Evolutionary conservation across 768 basidiomycete genomes (phyloP), one percentile per base, ranked within the genome.

Genomic region (Psilocybe sp.): DNA sequence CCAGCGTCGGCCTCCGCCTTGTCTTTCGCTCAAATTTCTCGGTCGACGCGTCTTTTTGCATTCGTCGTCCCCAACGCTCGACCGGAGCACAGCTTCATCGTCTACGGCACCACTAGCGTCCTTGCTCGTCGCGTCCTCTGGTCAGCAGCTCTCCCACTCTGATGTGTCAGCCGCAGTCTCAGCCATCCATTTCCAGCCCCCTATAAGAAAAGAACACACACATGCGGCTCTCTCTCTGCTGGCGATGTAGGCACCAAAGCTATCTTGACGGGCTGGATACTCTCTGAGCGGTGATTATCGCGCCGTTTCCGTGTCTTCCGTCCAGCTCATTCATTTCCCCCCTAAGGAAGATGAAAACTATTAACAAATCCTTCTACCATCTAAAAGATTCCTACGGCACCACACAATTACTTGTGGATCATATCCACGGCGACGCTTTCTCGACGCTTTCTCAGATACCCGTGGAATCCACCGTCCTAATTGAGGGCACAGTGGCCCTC

Each of bases 241-340:
- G 59, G 64, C 19, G 72, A 83, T 62, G 78, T 70, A 45, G 88
- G 84, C 55, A 56, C 68, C 14, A 62, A 61, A 51, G 90, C 94
- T 53, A 76, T 87, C 51, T 73, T 98, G 33, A 75, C 86, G 18
- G 94, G 94, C 32, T 91, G 87, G 85, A 72, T 96, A 50, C 82
- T 88, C 57, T 80, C 84, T 49, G 87, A 85, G 69, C 81, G 92
- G 91, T 92, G 69, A 69, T 78, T 72, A 57, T 64, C 59, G 58
- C 59, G 61, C 49, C 40, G 48, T 50, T 63, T 63, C 67, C 64
- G 63, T 69, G 63, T 60, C 62, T 61, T 51, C 51, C 60, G 62
- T 53, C 55, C 61, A 56, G 57, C 68, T 75, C 57, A 76, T 60
- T 60, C 61, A 53, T 60, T 60, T 63, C 52, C 59, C 55, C 60